Percentiles rank a stretch among this genome's conserved stretches.
phyloP scores from a whole-genome alignment of 1,284 basidiomycete genomes.

The Agaricales sp. region DNA sequence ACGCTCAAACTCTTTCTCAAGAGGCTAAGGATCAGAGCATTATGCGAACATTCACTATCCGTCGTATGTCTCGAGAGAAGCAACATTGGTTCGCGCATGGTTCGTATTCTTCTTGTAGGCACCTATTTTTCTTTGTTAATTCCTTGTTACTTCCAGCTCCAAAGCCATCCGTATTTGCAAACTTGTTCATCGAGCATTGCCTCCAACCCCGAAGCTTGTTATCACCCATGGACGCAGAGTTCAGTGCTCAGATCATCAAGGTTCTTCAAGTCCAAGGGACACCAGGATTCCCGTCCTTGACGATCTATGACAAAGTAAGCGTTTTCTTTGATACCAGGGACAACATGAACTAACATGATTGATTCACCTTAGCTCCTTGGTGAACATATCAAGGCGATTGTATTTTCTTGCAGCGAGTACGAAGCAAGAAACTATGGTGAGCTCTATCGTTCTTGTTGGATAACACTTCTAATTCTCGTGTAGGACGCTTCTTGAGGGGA shows the following conservation, averaged over 20 bases:
- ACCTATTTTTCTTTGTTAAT: slow-evolving; percentile 10
- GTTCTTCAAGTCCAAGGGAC: slow-evolving; percentile 82
- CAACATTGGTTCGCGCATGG: slow-evolving; percentile 80
- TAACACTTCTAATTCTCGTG: slow-evolving; percentile 4
- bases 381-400: slow-evolving; percentile 73
- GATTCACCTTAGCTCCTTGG: slow-evolving; percentile 57
- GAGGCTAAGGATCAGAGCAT: slow-evolving; percentile 73
- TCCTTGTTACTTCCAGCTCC: slow-evolving; percentile 24
- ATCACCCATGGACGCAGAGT: slow-evolving; percentile 95
- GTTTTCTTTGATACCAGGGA: slow-evolving; percentile 7
- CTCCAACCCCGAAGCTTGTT: slow-evolving; percentile 86
- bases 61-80: slow-evolving; percentile 75
- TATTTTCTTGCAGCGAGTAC: slow-evolving; percentile 92
- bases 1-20: slow-evolving; percentile 42
- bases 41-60: slow-evolving; percentile 62
- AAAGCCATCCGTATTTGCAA: slow-evolving; percentile 33
- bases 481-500: slow-evolving; percentile 78
- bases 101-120: slow-evolving; percentile 14
- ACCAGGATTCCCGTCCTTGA: slow-evolving; percentile 78
- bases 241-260: slow-evolving; percentile 86
- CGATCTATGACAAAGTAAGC: slow-evolving; percentile 76
- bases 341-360: slow-evolving; percentile 9
- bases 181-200: slow-evolving; percentile 72
- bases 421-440: slow-evolving; percentile 92
- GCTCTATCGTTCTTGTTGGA: slow-evolving; percentile 6